Evolutionary conservation across 768 basidiomycete species (phyloP).

Genomic region (Boletus subcaerulescens): DNA sequence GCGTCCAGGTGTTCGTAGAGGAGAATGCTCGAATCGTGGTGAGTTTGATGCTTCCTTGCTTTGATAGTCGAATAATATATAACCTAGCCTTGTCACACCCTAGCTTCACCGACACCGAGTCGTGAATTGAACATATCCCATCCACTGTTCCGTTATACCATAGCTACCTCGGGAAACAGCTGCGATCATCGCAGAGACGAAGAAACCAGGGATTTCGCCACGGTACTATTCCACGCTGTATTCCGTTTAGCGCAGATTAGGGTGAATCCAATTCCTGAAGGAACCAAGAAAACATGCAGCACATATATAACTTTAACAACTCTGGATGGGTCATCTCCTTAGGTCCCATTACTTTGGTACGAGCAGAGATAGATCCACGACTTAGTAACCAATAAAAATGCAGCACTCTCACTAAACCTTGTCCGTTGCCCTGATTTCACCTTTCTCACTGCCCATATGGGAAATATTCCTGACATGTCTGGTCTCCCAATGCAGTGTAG

Average conservation of each 20-base stretch:
- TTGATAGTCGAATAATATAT: background rate
- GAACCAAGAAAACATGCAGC: conserved; percentile 1
- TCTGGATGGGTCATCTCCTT: too few relatives aligned
- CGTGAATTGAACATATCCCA: conserved; percentile 4
- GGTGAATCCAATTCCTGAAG: conserved; percentile 15
- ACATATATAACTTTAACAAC: too few relatives aligned
- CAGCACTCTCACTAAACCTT: too few relatives aligned
- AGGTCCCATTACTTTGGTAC: too few relatives aligned
- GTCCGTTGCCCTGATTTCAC: too few relatives aligned
- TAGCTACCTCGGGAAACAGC: background rate
- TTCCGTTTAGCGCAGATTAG: conserved; percentile 19
- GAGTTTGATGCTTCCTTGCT: background rate
- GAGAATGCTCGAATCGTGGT: conserved; percentile 8
- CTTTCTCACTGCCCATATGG: too few relatives aligned
- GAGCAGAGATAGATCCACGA: too few relatives aligned
- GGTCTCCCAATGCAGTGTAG: too few relatives aligned
- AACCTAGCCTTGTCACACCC: conserved; percentile 5
- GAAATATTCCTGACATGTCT: too few relatives aligned
- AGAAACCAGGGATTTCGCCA: conserved; percentile 10
- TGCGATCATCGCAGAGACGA: conserved; percentile 11
- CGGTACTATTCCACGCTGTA: conserved; percentile 23
- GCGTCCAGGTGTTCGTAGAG: conserved; percentile 12
- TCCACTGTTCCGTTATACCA: conserved; percentile 1
- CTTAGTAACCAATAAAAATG: too few relatives aligned
- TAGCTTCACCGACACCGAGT: conserved; percentile 8